Percentiles rank a stretch among this genome's conserved stretches.
Conservation (phyloP, 2,329 filamentous ascomycete genomes). For the Neopestalotiopsis clavispora region DNA sequence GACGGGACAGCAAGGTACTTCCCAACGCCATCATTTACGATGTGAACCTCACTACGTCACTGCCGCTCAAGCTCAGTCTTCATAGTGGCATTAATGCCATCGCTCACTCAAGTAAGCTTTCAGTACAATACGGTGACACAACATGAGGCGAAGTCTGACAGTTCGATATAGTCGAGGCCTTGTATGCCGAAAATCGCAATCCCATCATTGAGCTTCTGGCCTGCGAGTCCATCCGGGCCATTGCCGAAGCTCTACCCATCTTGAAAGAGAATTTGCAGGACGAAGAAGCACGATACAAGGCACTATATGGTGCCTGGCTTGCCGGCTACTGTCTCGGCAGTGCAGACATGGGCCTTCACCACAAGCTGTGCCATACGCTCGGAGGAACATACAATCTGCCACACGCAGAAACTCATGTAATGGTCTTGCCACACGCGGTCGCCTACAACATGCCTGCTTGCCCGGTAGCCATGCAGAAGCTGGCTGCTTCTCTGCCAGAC, state of each 20-base stretch:
- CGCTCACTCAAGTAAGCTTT: conserved; percentile 48
- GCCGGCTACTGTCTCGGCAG: conserved; percentile 64
- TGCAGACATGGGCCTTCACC: conserved; percentile 67
- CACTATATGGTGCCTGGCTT: conserved; percentile 69
- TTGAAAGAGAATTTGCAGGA: conserved; percentile 52
- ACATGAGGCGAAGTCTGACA: conserved; percentile 24
- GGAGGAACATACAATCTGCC: conserved; percentile 68
- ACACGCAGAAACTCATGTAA: conserved; percentile 69
- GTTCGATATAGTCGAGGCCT: conserved; percentile 57
- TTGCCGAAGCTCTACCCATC: conserved; percentile 58
- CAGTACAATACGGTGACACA: not conserved
- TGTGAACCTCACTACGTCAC: conserved; percentile 65
- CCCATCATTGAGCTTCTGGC: conserved; percentile 64
- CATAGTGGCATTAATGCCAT: conserved; percentile 70
- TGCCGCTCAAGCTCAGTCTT: conserved; percentile 57
- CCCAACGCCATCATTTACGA: conserved; percentile 68
- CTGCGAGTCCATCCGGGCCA: conserved; percentile 58
- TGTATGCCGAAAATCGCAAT: conserved; percentile 66
- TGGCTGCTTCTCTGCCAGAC: conserved; percentile 59
- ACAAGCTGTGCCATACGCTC: conserved; percentile 70
- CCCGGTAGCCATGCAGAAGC: conserved; percentile 53
- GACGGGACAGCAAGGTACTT: conserved; percentile 61
- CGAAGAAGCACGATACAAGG: conserved; percentile 52
- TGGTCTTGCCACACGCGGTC: conserved; percentile 65
- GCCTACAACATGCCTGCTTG: conserved; percentile 65